A percentile compares a stretch with the other conserved stretches of the same genome.
Conservation (phyloP, 2,329 filamentous ascomycete species). For the Microsporum audouinii region DNA sequence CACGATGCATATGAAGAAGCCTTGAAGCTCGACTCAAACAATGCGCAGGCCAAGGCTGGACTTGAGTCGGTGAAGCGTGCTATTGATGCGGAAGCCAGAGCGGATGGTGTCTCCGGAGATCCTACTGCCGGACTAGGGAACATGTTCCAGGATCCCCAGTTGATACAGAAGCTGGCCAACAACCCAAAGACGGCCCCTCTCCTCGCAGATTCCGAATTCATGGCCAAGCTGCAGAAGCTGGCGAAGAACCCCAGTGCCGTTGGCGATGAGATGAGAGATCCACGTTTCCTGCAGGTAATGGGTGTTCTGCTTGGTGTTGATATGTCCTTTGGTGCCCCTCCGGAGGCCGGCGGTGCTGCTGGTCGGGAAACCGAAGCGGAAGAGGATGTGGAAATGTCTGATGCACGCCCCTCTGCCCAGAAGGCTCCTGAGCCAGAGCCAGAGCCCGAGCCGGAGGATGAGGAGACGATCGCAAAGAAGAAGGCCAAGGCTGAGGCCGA, state of each 20-base stretch:
- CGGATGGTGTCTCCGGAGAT: constrained; percentile 51
- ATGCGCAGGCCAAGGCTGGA: constrained; percentile 85
- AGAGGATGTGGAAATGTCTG: constrained; percentile 69
- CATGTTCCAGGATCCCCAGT: constrained; percentile 88
- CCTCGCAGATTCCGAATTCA: constrained; percentile 75
- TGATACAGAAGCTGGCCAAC: constrained; percentile 77
- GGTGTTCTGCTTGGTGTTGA: constrained; percentile 89
- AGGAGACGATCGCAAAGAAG: constrained; percentile 71
- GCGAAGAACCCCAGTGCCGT: constrained; percentile 69
- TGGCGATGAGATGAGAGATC: constrained; percentile 73
- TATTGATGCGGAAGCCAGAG: constrained; percentile 63
- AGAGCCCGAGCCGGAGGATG: constrained; percentile 57
- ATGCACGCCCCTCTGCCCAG: constrained; percentile 43
- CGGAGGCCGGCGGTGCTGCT: constrained; percentile 35
- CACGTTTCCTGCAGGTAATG: constrained; percentile 85
- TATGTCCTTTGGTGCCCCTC: constrained; percentile 58
- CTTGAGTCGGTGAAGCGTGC: constrained; percentile 75
- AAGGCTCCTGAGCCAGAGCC: constrained; percentile 34
- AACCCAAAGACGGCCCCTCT: constrained; percentile 86
- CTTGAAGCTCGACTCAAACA: constrained; percentile 82
- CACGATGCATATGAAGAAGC: constrained; percentile 87
- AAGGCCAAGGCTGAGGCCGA: constrained; percentile 89
- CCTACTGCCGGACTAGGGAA: constrained; percentile 66
- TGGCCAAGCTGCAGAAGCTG: constrained; percentile 74
- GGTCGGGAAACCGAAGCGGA: constrained; percentile 41